Evolutionary conservation across 116 monocot species (phyloP), one percentile per base, ranked within the genome.

Genomic region (Zostera marina): DNA sequence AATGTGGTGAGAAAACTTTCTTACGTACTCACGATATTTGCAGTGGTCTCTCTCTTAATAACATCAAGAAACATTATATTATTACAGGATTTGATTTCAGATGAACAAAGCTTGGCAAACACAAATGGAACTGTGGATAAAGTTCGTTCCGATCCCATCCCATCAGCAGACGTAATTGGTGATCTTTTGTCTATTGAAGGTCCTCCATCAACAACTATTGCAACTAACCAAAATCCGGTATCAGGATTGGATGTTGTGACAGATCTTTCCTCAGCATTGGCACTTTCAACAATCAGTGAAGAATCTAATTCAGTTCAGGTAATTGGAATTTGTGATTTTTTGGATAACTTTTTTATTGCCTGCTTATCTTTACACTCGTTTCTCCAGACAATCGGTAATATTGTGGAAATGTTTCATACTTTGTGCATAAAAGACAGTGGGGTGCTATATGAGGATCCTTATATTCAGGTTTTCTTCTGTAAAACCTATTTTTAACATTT

Each of bases 131-230:
- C 62, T 57, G 53, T 79, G 38, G 68, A 17, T 38, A 72, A 74
- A 71, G 53, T 66, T 63, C 79, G 78, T 63, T 52, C 78, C 24
- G 77, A 62, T 61, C 60, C 80, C 61, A 55, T 64, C 20, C 70
- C 76, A 52, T 72, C 83, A 66, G 67, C 70, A 63, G 98, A 86
- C 54, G 70, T 89, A 59, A 78, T 98, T 65, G 89, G 82, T 54
- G 98, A 98, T 74, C 80, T 98, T 55, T 77, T 98, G 59, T 79
- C 90, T 22, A 90, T 86, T 73, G 98, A 98, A 73, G 98, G 83
- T 26, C 86, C 90, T 52, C 70, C 85, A 38, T 63, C 41, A 63
- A 41, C 66, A 58, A 47, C 68, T 73, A 54, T 41, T 56, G 51
- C 16, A 58, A 49, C 57, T 15, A 76, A 75, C 39, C 74, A 80